phyloP scores from a whole-genome alignment of 495 filamentous ascomycete species.

The Podospora didyma region DNA sequence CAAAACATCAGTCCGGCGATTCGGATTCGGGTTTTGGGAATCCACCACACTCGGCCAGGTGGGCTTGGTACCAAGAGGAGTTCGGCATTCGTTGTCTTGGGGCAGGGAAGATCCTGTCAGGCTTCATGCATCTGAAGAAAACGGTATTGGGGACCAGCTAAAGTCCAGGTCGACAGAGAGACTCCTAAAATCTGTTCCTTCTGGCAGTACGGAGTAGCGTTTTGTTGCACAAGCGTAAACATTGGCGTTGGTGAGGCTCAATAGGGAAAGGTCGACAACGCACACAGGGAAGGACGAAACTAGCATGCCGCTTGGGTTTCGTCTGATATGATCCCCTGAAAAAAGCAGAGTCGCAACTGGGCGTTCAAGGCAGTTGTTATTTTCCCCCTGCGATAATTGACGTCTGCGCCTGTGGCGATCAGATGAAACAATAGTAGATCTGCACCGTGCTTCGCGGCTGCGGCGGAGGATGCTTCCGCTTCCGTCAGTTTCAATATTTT shows the following conservation, averaged over 20 bases:
- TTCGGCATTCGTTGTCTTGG: neutral
- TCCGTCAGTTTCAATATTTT: no score
- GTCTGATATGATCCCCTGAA: neutral
- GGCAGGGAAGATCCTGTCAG: neutral
- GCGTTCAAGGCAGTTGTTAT: neutral
- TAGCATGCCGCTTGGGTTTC: no score
- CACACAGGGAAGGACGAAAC: no score
- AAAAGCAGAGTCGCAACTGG: neutral
- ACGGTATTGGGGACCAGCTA: no score
- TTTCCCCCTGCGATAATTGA: neutral
- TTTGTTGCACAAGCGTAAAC: no score
- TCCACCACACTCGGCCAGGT: neutral
- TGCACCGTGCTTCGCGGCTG: neutral
- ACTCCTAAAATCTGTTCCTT: no score
- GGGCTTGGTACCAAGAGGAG: neutral
- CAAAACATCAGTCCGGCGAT: neutral
- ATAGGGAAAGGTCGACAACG: no score
- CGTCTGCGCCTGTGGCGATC: slow-evolving; percentile 8
- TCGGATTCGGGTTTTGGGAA: neutral
- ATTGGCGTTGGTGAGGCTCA: no score
- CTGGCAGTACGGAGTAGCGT: no score
- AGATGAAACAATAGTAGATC: slow-evolving; percentile 19
- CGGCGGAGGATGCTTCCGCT: neutral
- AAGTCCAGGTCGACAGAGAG: no score
- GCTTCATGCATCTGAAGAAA: neutral